Evolutionary conservation across 352 stramenopile species (phyloP), one percentile per base, ranked within the genome.

Genomic region (Phytophthora multivora): DNA sequence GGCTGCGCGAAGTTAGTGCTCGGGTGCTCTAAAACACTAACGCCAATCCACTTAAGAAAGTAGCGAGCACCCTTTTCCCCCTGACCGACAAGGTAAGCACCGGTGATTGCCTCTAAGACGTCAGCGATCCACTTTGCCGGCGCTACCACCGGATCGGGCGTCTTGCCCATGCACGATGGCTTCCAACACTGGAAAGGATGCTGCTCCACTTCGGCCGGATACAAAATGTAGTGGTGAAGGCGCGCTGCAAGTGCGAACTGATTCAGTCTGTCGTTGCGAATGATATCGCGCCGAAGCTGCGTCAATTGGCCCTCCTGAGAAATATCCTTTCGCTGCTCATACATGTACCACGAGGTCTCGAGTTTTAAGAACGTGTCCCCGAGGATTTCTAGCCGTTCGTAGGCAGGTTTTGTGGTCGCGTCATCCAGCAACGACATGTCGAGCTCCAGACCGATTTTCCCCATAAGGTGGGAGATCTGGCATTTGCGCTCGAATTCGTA

Each of bases 401-500:
- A 96, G 4, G 73, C 75, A 19, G 87, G 85, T 52, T 93, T 94
- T n/a, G 83, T 90, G 11, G 87, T 96, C 11, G 87, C 81, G 36
- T 96, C 80, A 43, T 92, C 75, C 31, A 96, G 63, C 30, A 92
- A 66, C n/a, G 62, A 58, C 56, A 91, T 78, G 31, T 96, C 82
- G 0, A 96, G 57, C 39, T 94, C 83, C 28, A 91, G 28, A 15
- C 85, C 85, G 43, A 96, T 91, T 31, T 80, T 64, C 1, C 36
- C 63, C 87, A 96, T 96, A n/a, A 96, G 69, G n/a, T 84, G 75
- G 13, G 87, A 94, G 57, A 96, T 88, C 56, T 96, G 87, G 38
- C 83, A 93, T 56, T 96, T 96, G 59, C 87, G 83, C 54, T 96
- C 87, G 58, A 96, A 96, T 49, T 96, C 87, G 42, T 93, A 94